phyloP scores from a whole-genome alignment of 2,329 filamentous ascomycete species.

The Sporothrix dimorphospora region DNA sequence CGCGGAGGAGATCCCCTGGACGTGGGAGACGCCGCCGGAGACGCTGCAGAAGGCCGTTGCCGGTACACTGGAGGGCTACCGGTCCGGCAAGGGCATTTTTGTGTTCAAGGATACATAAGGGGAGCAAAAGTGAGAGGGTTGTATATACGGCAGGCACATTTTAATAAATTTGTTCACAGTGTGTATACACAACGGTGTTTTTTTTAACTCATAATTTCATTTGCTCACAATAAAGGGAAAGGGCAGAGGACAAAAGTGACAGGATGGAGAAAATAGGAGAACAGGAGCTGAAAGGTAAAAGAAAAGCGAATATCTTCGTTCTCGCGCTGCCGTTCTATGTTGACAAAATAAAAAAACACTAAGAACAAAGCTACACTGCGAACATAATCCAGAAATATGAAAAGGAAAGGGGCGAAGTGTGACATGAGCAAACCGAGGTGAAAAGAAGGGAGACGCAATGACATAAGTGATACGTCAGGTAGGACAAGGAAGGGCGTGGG shows the following conservation, averaged over 20 bases:
- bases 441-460: neutral
- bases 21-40: slow-evolving; percentile 74
- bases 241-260: too few relatives aligned
- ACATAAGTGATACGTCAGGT: neutral
- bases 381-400: neutral
- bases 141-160: neutral
- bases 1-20: slow-evolving; percentile 80
- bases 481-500: neutral
- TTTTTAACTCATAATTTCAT: slow-evolving; percentile 16
- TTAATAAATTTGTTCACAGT: neutral
- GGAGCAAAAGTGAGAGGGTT: neutral
- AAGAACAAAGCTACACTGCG: neutral
- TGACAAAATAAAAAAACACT: neutral
- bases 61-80: slow-evolving; percentile 80
- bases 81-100: slow-evolving; percentile 88
- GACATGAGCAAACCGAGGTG: neutral
- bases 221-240: slow-evolving; percentile 7
- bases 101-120: slow-evolving; percentile 67
- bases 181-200: neutral
- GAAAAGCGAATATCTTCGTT: neutral
- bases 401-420: neutral
- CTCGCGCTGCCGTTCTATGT: slow-evolving; percentile 8
- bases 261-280: neutral
- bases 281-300: neutral
- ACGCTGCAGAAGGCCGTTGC: slow-evolving; percentile 74